These are phyloP conservation scores for Porogramme epimiltina DNA, from an alignment of 1,284 basidiomycete species.

Conservation along the genomic window DNA sequence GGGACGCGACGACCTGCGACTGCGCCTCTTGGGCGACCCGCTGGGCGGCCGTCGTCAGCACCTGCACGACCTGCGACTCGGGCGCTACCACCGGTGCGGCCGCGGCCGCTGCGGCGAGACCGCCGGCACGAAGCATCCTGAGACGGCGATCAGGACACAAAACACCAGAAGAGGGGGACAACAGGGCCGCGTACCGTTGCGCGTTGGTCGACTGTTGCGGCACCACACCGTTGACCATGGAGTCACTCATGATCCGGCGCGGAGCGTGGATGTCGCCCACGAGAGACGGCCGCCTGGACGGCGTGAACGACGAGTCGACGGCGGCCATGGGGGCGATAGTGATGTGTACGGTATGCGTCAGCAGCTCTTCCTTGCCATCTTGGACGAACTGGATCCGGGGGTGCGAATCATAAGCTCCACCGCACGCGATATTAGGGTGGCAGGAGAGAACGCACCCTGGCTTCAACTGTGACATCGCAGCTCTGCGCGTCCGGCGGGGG, in stretches of 20 bases:
- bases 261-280: slow-evolving; percentile 50
- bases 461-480: slow-evolving; percentile 71
- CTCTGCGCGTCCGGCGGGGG: slow-evolving; percentile 73
- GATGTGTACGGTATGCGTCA: slow-evolving; percentile 67
- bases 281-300: slow-evolving; percentile 63
- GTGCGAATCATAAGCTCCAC: slow-evolving; percentile 4
- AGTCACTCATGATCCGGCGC: slow-evolving; percentile 65
- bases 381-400: slow-evolving; percentile 56
- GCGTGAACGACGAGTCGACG: slow-evolving; percentile 58
- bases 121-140: slow-evolving; percentile 28
- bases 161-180: slow-evolving; percentile 3
- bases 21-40: slow-evolving; percentile 75
- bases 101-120: slow-evolving; percentile 21
- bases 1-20: slow-evolving; percentile 60
- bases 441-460: slow-evolving; percentile 54
- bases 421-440: neutral
- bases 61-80: slow-evolving; percentile 70
- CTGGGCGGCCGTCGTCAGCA: slow-evolving; percentile 72
- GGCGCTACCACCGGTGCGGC: slow-evolving; percentile 36
- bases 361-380: slow-evolving; percentile 71
- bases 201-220: slow-evolving; percentile 27
- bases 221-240: slow-evolving; percentile 36
- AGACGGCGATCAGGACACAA: slow-evolving; percentile 4
- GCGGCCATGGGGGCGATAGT: slow-evolving; percentile 72
- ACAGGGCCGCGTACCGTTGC: slow-evolving; percentile 29